Evolutionary conservation across 2,329 filamentous ascomycete genomes (phyloP).

Genomic region (Cladosporium sp.): DNA sequence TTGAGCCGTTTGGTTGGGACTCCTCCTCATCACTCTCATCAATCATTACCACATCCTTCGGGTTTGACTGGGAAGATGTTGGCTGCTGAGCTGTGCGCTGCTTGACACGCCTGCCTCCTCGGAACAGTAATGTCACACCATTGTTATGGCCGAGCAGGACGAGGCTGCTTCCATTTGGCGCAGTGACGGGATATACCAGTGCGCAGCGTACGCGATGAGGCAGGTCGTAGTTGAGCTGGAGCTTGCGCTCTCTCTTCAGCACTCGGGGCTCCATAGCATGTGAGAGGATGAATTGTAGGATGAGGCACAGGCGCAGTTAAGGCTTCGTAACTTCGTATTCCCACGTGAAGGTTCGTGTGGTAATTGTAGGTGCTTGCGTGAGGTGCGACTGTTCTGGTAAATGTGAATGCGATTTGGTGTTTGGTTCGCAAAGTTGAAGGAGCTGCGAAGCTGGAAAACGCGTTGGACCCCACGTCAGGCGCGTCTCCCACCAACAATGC

Average conservation of each 20-base stretch:
- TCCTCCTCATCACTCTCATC: slow-evolving; percentile 51
- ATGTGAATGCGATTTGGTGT: neutral
- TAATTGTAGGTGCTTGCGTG: neutral
- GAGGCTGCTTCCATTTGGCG: slow-evolving; percentile 57
- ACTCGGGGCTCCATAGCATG: slow-evolving; percentile 21
- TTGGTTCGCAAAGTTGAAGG: neutral
- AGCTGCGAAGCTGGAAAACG: neutral
- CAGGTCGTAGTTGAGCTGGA: slow-evolving; percentile 47
- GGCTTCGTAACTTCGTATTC: too few relatives aligned
- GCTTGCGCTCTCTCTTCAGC: slow-evolving; percentile 26
- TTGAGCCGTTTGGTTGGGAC: slow-evolving; percentile 12
- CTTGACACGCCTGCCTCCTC: slow-evolving; percentile 43
- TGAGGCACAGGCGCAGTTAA: too few relatives aligned
- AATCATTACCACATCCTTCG: slow-evolving; percentile 49
- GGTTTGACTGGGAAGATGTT: slow-evolving; percentile 19
- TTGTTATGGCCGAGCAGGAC: slow-evolving; percentile 54
- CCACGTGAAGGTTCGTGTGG: neutral
- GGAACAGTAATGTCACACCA: slow-evolving; percentile 55
- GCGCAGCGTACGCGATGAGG: slow-evolving; percentile 52
- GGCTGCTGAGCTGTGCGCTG: slow-evolving; percentile 10
- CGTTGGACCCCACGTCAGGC: neutral
- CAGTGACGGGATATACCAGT: slow-evolving; percentile 51
- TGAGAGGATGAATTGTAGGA: neutral
- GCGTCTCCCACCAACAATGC: neutral
- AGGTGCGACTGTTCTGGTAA: neutral